Base-by-base conservation (phyloP, 139 green algal species). In the Micractinium conductrix region DNA sequence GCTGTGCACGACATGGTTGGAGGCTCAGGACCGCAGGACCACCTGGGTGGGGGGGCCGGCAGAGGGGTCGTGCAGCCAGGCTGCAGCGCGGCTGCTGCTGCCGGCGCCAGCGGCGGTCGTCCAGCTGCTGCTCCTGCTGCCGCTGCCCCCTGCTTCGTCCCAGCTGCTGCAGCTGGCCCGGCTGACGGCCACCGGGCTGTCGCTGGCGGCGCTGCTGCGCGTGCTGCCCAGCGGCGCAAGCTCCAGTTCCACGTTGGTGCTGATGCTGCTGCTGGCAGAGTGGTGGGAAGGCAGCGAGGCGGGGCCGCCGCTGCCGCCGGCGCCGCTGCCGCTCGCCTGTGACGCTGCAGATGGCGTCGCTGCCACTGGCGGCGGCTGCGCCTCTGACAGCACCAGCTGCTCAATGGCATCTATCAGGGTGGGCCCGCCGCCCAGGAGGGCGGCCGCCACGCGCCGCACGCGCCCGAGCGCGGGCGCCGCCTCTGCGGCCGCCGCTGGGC, bases 61-160 rank as follows among this genome's bases (percentile, higher is more conserved):
- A n/a, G n/a, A n/a, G n/a, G n/a, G n/a, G n/a, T 62, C 17, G 17
- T 72, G 65, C 33, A 72, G n/a, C 74, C 74, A 65, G 28, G 74
- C 74, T 14, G 28, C 74, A 2, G 74, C 48, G n/a, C 45, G 38
- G 74, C 55, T 30, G 55, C 76, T 72, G 22, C 37, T 28, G 55
- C 76, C 42, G 55, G 42, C 28, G 42, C 70, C 70, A 6, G 42
- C 42, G 14, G 3, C 14, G 26, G 6, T 72, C 14, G 17, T 38
- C 30, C 17, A 35, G 37, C 58, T 42, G 53, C 76, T 60, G 76
- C 33, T 16, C 1, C 48, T 26, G 45, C 33, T 30, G 45, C 45
- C 22, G 48, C 43, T 24, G 43, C 8, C 28, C 28, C 4, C 21
- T 26, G 53, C 53, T 14, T 80, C 74, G 1, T 10, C 30, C 10